Evolutionary conservation across 129 eudicot species (phyloP).

Genomic region (Scalesia atractyloides): DNA sequence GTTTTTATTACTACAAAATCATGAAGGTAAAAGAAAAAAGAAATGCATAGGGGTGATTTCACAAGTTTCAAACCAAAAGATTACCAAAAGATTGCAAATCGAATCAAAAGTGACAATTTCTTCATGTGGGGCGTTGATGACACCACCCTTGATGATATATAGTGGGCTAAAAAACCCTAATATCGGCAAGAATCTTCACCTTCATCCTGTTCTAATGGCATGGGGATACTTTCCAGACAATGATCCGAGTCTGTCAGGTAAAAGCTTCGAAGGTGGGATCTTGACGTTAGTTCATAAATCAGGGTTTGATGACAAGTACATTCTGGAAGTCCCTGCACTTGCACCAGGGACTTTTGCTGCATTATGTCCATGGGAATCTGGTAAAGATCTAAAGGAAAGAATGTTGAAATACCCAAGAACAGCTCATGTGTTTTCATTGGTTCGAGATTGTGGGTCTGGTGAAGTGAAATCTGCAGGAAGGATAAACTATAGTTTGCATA

Average conservation of each 20-base stretch:
- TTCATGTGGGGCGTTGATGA: constrained; percentile 73
- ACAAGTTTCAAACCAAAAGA: constrained; percentile 33
- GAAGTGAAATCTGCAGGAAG: constrained; percentile 56
- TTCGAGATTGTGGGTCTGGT: constrained; percentile 71
- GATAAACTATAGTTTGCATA: constrained; percentile 38
- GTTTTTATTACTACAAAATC: constrained; percentile 40
- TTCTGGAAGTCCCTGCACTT: constrained; percentile 64
- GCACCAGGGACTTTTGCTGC: constrained; percentile 79
- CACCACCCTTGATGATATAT: constrained; percentile 77
- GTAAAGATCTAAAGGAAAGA: constrained; percentile 53
- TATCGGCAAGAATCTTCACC: constrained; percentile 75
- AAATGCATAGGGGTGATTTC: constrained; percentile 72
- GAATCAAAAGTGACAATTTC: constrained; percentile 78
- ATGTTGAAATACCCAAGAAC: constrained; percentile 66
- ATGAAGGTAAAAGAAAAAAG: constrained; percentile 28
- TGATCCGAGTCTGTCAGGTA: constrained; percentile 48
- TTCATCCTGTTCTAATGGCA: constrained; percentile 82
- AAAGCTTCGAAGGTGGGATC: constrained; percentile 64
- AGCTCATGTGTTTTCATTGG: constrained; percentile 67
- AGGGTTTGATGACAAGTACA: constrained; percentile 37
- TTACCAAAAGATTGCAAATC: constrained; percentile 48
- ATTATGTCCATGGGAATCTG: constrained; percentile 68
- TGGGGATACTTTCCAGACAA: constrained; percentile 92
- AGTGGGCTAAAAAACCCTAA: constrained; percentile 74
- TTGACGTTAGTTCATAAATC: constrained; percentile 68